These are phyloP conservation scores for Kwoniella dejecticola DNA, from an alignment of 768 basidiomycete genomes.

Conservation along the genomic window DNA sequence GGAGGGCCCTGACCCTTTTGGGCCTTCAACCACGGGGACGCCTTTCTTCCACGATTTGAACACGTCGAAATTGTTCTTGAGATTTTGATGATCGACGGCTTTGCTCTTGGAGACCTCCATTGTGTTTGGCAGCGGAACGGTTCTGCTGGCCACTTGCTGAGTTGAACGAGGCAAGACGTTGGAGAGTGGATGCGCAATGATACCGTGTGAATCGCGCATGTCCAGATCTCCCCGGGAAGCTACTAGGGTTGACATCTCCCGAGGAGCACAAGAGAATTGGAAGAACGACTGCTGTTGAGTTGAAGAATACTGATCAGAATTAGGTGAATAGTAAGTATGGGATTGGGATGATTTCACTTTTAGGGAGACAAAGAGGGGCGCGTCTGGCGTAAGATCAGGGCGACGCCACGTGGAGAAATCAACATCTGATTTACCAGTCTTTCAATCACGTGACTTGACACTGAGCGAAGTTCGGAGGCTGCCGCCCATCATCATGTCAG, in stretches of 20 bases:
- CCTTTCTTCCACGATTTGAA: constrained; percentile 13
- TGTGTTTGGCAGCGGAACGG: neutral
- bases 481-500: no score
- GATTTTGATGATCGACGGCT: neutral
- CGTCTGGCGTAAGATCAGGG: no score
- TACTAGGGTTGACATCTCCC: constrained; percentile 7
- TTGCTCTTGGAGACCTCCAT: neutral
- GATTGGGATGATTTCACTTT: no score
- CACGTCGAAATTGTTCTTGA: neutral
- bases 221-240: constrained; percentile 9
- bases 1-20: neutral
- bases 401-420: no score
- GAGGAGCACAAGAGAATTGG: neutral
- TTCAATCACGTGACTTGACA: no score
- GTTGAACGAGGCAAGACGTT: neutral
- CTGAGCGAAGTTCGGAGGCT: no score
- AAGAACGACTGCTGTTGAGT: neutral
- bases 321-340: neutral
- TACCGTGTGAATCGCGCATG: neutral
- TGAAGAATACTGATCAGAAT: neutral
- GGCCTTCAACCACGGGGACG: neutral
- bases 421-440: no score
- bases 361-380: no score
- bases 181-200: neutral
- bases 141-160: neutral